Evolutionary conservation across 192 early-diverging fungal species (phyloP), one percentile per base, ranked within the genome.

Genomic region (Gamsiella multidivaricata): DNA sequence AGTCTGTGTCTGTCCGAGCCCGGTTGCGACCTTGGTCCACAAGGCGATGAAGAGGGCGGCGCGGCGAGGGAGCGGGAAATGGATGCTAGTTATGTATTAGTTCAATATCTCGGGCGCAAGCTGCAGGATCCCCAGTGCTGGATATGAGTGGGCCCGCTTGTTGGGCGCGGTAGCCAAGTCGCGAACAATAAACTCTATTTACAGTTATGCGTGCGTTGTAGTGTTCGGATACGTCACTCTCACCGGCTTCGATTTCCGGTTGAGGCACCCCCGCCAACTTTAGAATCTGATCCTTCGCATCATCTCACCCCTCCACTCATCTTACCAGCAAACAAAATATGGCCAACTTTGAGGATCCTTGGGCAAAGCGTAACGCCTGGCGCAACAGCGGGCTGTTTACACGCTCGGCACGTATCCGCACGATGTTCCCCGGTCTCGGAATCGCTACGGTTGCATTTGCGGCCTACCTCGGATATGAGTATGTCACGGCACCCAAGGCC

Each of bases 351-450:
- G 83, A 91, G 82, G 92, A 93, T 70, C 92, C 92, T 47, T 93
- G 92, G 92, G 89, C 88, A 52, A 80, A 81, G 69, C 88, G 86
- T 59, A 89, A 93, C 74, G 88, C 86, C 54, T 93, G 92, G 92
- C 87, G 92, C 75, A 83, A 83, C 56, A 83, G 87, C 78, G 85
- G 90, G 51, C 83, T 90, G 56, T 93, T 93, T 69, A 87, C 88
- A 29, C 87, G 85, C 64, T 76, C 83, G 56, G 66, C 80, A 45
- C 86, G 87, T 70, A 79, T 91, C 57, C 81, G 81, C 43, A 88
- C 86, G 74, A 86, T 91, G 84, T 90, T 90, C 84, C 92, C 92
- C 17, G 92, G 92, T 55, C 84, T 93, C 59, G 92, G 92, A 66
- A 88, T 91, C 43, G 92, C 92, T 12, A 86, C 92, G 23, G 92